Percentiles rank a stretch among this genome's conserved stretches.
Evolutionary conservation across 2,329 filamentous ascomycete species (phyloP).

Genomic region (Arthrobotrys entomopaga): DNA sequence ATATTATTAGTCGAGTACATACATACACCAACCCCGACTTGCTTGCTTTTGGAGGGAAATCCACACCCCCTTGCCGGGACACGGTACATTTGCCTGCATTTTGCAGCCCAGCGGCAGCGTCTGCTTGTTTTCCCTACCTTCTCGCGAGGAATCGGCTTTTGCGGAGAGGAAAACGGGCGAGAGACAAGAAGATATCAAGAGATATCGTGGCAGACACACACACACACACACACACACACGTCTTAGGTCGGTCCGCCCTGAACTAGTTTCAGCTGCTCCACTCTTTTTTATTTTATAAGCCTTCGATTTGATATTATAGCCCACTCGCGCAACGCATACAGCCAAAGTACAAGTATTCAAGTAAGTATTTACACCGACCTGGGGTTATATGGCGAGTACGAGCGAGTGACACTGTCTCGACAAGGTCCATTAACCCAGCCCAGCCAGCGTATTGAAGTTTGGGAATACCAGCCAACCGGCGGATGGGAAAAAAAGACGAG

Average conservation of each 20-base stretch:
- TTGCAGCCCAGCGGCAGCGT: conserved; percentile 3
- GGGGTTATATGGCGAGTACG: neutral
- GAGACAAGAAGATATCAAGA: conserved; percentile 18
- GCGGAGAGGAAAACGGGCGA: too few species aligned
- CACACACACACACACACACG: too few species aligned
- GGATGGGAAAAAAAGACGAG: neutral
- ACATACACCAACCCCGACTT: neutral
- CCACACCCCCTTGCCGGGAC: conserved; percentile 30
- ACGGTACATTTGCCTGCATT: conserved; percentile 31
- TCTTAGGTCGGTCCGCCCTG: conserved; percentile 10
- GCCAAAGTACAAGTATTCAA: too few species aligned
- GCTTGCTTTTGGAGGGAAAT: conserved; percentile 32
- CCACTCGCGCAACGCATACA: conserved; percentile 35
- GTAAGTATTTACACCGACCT: neutral
- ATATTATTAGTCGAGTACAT: too few species aligned
- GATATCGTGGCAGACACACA: neutral
- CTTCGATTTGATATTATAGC: conserved; percentile 40
- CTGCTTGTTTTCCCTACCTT: neutral
- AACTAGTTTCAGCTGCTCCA: conserved; percentile 32
- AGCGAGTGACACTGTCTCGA: conserved; percentile 30
- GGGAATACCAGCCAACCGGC: too few species aligned
- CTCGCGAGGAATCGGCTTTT: too few species aligned
- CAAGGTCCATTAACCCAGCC: conserved; percentile 15
- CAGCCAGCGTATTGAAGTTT: too few species aligned
- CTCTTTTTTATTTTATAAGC: conserved; percentile 5